Evolutionary conservation across 768 basidiomycete genomes (phyloP), one percentile per base, ranked within the genome.

Genomic region (Suillus brevipes): DNA sequence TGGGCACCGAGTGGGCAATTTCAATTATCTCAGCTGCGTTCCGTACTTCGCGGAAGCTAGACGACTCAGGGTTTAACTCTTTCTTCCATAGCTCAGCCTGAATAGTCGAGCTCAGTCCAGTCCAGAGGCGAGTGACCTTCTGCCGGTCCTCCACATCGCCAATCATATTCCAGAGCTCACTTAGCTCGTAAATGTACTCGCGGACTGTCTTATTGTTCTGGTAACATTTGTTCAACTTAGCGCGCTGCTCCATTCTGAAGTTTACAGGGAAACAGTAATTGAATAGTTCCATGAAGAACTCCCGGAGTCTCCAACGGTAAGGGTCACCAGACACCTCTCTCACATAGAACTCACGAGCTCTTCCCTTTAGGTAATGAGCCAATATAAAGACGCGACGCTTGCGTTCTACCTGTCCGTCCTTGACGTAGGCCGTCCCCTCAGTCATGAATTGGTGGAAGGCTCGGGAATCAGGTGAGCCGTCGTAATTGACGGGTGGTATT

Each of bases 231-330:
- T 67, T 50, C 0, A 82, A 65, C 23, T 74, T 73, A 5, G 71
- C 64, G 0, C 71, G 42, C 62, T 76, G 77, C 28, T 77, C 56
- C 8, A 70, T 45, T 0, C 68, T 42, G 49, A 71, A 68, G 42
- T 71, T 55, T 0, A 72, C 55, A 0, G 79, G 79, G 68, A 81
- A 81, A 37, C 79, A 79, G 34, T 77, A 77, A 25, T 80, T 70
- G 61, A 78, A 80, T n/a, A 81, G n/a, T 37, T 70, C 74, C 4
- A 61, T 28, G 59, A 78, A 79, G 64, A 80, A 80, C 2, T 69
- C 31, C 16, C 66, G 40, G 0, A 80, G 37, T 0, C 36, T 65
- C 78, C 78, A 81, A 0, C 69, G 43, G 4, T 72, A 62, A 0
- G 70, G 62, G 6, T 72, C 71, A 1, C 64, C 58, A 0, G 78